Evolutionary conservation across 1,139 yeast genomes (phyloP), one percentile per base, ranked within the genome.

Genomic region (Saccharomycopsis hybrid): DNA sequence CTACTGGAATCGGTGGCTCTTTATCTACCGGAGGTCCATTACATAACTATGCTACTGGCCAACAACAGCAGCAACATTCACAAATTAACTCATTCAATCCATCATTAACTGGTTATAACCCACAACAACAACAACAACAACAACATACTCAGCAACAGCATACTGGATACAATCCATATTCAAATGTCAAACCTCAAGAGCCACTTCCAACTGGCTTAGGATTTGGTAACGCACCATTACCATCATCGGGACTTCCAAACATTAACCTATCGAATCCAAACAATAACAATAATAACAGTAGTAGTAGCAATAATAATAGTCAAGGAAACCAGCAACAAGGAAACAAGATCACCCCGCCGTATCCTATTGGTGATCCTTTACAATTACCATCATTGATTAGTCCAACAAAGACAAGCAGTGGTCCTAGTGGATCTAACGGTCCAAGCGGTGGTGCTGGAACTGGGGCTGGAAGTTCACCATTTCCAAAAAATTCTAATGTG

Each of bases 111-210:
- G 35, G 35, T 31, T 11, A 31, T 11, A 31, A 31, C 35, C 35
- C 7, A 11, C 35, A 31, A 31, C 35, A 7, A 31, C 7, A 31
- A 7, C n/a, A n/a, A n/a, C n/a, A n/a, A n/a, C n/a, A n/a, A n/a
- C n/a, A n/a, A n/a, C n/a, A n/a, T n/a, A n/a, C n/a, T n/a, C n/a
- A n/a, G n/a, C n/a, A n/a, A n/a, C n/a, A n/a, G n/a, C n/a, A n/a
- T n/a, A n/a, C n/a, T n/a, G n/a, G 35, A 7, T 31, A 11, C 35
- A 11, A 7, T n/a, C 44, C 36, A 41, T 9, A 11, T 2, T 44
- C 51, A 11, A n/a, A n/a, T n/a, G n/a, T n/a, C 45, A 50, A 33
- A 48, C 45, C 27, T 41, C 55, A 37, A 43, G 51, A 38, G 41
- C 54, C 39, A 41, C 3, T n/a, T 30, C 33, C 43, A 28, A 47